A percentile compares a stretch with the other conserved stretches of the same genome.
Conservation (phyloP, 2,329 filamentous ascomycete genomes). For the Cercospora sesami region DNA sequence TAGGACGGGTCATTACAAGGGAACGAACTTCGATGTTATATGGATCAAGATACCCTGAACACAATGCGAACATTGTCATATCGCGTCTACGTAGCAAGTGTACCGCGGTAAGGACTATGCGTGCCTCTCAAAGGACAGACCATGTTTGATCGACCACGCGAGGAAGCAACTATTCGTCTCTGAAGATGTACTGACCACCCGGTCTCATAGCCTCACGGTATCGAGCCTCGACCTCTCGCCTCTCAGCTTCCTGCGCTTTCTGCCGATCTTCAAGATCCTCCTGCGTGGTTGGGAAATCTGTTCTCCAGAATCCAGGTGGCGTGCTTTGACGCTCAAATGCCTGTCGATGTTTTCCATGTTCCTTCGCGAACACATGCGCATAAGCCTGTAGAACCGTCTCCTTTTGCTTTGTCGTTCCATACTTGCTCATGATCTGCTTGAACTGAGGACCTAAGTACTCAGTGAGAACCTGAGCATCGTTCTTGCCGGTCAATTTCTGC, state of each 20-base stretch:
- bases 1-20: background rate
- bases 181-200: conserved; percentile 75
- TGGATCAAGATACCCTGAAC: background rate
- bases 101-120: background rate
- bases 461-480: conserved; percentile 33
- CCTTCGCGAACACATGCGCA: conserved; percentile 69
- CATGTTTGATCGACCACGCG: conserved; percentile 1
- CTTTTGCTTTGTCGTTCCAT: conserved; percentile 55
- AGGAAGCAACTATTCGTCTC: conserved; percentile 62
- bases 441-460: conserved; percentile 33
- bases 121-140: background rate
- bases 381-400: conserved; percentile 74
- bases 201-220: conserved; percentile 78
- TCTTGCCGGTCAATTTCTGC: conserved; percentile 25
- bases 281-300: conserved; percentile 87
- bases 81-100: background rate
- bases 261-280: conserved; percentile 67
- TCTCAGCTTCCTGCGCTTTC: conserved; percentile 64
- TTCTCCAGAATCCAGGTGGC: conserved; percentile 86
- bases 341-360: conserved; percentile 74
- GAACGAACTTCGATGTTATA: background rate
- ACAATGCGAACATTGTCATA: background rate
- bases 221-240: conserved; percentile 67
- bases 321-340: conserved; percentile 68
- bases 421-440: conserved; percentile 28